Evolutionary conservation across 116 monocot genomes (phyloP).

Genomic region (Cymodocea nodosa): DNA sequence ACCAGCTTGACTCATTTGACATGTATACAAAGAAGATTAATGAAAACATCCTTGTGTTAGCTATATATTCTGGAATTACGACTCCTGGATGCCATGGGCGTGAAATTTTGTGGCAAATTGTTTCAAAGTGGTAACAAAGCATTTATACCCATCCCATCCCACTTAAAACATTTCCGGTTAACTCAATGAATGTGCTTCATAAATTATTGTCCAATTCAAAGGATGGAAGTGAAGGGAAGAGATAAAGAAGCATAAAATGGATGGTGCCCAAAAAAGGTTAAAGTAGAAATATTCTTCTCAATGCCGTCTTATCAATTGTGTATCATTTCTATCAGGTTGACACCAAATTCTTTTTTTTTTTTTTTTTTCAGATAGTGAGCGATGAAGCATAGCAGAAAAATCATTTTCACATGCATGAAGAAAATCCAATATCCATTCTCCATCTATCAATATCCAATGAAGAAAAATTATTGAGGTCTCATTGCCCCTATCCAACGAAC

Average conservation of each 20-base stretch:
- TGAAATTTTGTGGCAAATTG: neutral
- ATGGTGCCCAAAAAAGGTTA: neutral
- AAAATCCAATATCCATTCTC: too few species aligned
- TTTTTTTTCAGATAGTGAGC: too few species aligned
- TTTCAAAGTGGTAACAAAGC: neutral
- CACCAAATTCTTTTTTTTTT: too few species aligned
- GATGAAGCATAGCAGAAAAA: too few species aligned
- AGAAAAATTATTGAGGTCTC: too few species aligned
- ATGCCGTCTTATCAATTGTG: too few species aligned
- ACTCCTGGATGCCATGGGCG: neutral
- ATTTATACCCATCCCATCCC: neutral
- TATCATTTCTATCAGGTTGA: too few species aligned
- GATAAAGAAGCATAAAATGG: constrained; percentile 3
- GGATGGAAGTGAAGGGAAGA: neutral
- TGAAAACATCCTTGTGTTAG: too few species aligned
- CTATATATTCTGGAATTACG: neutral
- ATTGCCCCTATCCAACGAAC: neutral
- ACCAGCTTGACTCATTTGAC: too few species aligned
- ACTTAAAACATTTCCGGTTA: neutral
- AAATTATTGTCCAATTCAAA: neutral
- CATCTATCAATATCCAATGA: too few species aligned
- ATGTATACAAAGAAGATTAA: too few species aligned
- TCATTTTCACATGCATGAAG: too few species aligned
- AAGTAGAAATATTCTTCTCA: neutral
- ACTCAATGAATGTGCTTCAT: neutral